phyloP scores from a whole-genome alignment of 1,284 basidiomycete species.

The Ustilago trichophora region DNA sequence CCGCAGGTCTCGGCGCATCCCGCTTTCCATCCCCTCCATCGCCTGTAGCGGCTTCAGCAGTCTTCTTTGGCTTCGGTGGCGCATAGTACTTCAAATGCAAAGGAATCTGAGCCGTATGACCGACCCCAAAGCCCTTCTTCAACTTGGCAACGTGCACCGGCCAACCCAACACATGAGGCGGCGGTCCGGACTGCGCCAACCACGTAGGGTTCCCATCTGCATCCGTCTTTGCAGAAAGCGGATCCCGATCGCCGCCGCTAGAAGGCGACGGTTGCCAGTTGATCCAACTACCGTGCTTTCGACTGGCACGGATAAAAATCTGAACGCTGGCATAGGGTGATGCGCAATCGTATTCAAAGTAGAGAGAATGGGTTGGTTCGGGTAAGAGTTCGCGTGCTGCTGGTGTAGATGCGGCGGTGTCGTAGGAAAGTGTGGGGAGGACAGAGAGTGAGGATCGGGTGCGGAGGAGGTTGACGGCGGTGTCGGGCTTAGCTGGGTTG shows the following conservation, averaged over 20 bases:
- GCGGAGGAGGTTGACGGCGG: conserved; percentile 31
- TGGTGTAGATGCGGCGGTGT: neutral
- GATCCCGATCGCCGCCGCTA: conserved; percentile 1
- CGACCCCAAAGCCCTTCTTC: conserved; percentile 42
- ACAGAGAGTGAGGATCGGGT: conserved; percentile 25
- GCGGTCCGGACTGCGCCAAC: conserved; percentile 46
- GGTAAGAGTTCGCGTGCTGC: conserved; percentile 15
- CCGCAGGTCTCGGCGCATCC: no score
- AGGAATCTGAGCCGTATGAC: conserved; percentile 36
- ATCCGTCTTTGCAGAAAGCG: conserved; percentile 8
- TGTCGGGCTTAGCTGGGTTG: no score
- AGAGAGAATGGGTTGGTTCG: conserved; percentile 51
- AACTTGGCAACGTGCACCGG: conserved; percentile 54
- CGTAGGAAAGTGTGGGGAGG: conserved; percentile 31
- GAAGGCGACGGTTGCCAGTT: conserved; percentile 20
- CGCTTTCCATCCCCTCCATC: no score
- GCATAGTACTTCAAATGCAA: conserved; percentile 50
- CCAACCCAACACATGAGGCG: conserved; percentile 60
- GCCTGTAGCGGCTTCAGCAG: no score
- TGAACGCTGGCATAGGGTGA: conserved; percentile 54
- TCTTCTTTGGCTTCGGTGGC: conserved; percentile 41
- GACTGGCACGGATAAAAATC: conserved; percentile 57
- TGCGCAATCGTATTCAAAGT: conserved; percentile 62
- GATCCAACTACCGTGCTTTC: conserved; percentile 62
- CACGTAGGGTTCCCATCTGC: conserved; percentile 7